phyloP scores from a whole-genome alignment of 495 filamentous ascomycete genomes.

The Poronia punctata region DNA sequence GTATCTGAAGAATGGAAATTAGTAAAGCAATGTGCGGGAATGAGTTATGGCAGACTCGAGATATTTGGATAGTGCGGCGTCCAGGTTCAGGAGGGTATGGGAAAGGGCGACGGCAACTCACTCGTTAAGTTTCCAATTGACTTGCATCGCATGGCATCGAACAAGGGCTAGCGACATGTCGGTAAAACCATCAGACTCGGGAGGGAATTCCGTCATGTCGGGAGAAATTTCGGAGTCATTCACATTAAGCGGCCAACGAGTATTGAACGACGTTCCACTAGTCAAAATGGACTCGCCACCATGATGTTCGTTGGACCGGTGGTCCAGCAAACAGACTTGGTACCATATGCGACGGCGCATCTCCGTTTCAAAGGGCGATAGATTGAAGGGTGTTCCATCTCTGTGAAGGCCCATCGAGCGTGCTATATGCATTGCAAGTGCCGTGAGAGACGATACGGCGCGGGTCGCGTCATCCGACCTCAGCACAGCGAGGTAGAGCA shows the following conservation, averaged over 20 bases:
- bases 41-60: no score
- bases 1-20: no score
- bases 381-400: constrained; percentile 43
- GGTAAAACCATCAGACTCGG: constrained; percentile 5
- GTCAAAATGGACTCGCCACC: constrained; percentile 38
- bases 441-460: constrained; percentile 38
- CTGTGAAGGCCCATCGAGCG: constrained; percentile 36
- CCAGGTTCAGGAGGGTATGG: background rate
- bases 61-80: background rate
- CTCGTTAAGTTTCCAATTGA: constrained; percentile 4
- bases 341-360: constrained; percentile 59
- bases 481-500: constrained; percentile 33
- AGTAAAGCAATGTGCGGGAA: no score
- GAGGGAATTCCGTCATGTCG: constrained; percentile 34
- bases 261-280: constrained; percentile 24
- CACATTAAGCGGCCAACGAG: constrained; percentile 33
- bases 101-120: background rate
- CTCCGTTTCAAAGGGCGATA: constrained; percentile 52
- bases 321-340: constrained; percentile 52
- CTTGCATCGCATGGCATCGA: constrained; percentile 14
- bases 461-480: constrained; percentile 28
- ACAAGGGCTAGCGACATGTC: constrained; percentile 8
- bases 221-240: constrained; percentile 43
- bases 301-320: constrained; percentile 45
- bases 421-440: constrained; percentile 35